Conservation (phyloP, 345 rosid species). For the Zanthoxylum bungeanum region DNA sequence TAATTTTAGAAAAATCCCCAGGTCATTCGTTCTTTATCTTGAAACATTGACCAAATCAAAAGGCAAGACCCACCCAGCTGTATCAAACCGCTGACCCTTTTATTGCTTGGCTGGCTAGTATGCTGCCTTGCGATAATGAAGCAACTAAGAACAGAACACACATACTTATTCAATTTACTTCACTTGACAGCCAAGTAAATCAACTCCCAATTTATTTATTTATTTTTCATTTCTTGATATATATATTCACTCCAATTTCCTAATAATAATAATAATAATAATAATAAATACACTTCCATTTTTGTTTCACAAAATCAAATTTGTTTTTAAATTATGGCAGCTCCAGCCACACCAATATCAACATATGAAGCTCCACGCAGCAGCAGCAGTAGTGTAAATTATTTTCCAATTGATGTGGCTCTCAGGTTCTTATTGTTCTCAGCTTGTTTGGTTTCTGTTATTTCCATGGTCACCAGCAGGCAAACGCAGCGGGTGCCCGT, state of each 20-base stretch:
- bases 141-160: not conserved
- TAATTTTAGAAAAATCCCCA: not conserved
- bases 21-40: not conserved
- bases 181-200: not conserved
- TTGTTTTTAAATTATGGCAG: no score
- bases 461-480: conserved; percentile 56
- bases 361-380: conserved; percentile 16
- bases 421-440: conserved; percentile 63
- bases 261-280: no score
- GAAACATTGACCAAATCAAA: not conserved
- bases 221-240: not conserved
- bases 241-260: not conserved
- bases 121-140: not conserved
- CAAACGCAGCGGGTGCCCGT: conserved; percentile 38
- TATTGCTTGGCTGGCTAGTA: not conserved
- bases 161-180: not conserved
- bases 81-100: not conserved
- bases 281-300: no score
- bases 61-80: not conserved
- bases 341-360: conserved; percentile 18
- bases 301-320: no score
- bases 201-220: not conserved
- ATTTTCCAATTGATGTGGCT: conserved; percentile 30
- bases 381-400: conserved; percentile 13
- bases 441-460: conserved; percentile 39